Evolutionary conservation across 768 basidiomycete genomes (phyloP), one percentile per base, ranked within the genome.

Genomic region (Nevesoporus exiguus): DNA sequence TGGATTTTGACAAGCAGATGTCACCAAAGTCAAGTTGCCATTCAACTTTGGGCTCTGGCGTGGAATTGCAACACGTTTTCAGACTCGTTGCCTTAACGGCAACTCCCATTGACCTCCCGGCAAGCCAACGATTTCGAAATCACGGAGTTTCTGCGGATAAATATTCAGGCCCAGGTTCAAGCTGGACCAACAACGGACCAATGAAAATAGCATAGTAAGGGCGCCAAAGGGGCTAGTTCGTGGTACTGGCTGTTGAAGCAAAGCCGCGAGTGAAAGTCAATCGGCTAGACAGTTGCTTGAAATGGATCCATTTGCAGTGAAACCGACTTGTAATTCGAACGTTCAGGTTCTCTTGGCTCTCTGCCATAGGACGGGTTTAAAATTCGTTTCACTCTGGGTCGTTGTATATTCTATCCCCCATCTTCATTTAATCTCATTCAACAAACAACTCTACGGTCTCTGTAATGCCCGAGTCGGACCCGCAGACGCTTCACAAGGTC

Each of bases 401-500:
- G 29, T 45, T 37, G 50, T 62, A 55, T 3, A 48, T 2, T 46
- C 52, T 67, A 65, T 34, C 30, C n/a, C n/a, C 6, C 30, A 17
- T 47, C 17, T 64, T 11, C 15, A 22, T 0, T 39, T 55, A 66
- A 55, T 54, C 19, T 39, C 47, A 41, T 40, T 43, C 42, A 43
- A 34, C 43, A 25, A 47, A 48, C 56, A 29, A 50, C 42, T 29
- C 30, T 25, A 34, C 46, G 33, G 24, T 24, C 27, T 25, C 19
- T 17, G 30, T 15, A n/a, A 68, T 66, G 65, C 36, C 59, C 15
- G 72, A 73, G 66, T 57, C 73, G 14, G 68, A 76, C 41, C 51
- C 70, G 36, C 73, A 73, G 56, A 41, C 80, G 41, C 69, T 86
- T 55, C 94, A 96, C 74, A 78, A 81, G 45, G 65, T 90, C 34